Evolutionary conservation across 163 green algal species (phyloP).

Genomic region (Prototheca cutis): DNA sequence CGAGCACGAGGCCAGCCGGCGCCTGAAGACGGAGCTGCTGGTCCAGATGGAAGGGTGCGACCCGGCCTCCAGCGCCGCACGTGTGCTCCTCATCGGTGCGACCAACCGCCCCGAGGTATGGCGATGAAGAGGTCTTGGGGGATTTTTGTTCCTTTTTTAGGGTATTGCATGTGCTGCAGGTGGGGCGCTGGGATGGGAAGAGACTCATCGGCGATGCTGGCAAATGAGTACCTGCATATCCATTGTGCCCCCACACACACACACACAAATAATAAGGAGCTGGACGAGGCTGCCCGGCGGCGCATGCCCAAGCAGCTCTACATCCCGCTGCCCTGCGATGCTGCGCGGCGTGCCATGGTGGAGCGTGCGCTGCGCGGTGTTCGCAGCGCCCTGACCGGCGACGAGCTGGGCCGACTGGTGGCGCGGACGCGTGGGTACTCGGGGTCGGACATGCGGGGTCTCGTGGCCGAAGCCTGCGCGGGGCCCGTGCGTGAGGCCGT

Average conservation of each 20-base stretch:
- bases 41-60: conserved; percentile 69
- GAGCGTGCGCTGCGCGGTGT: conserved; percentile 24
- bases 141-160: too few relatives aligned
- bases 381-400: conserved; percentile 23
- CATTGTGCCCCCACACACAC: too few relatives aligned
- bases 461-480: conserved; percentile 77
- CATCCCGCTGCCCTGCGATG: conserved; percentile 83
- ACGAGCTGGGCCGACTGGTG: conserved; percentile 61
- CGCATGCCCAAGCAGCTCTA: conserved; percentile 98
- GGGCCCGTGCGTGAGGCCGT: conserved; percentile 60
- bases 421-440: conserved; percentile 74
- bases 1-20: conserved; percentile 83
- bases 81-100: conserved; percentile 84
- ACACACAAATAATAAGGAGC: conserved; percentile 66
- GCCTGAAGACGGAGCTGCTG: conserved; percentile 96
- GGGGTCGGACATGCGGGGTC: conserved; percentile 85
- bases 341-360: conserved; percentile 19
- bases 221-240: too few relatives aligned
- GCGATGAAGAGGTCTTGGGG: too few relatives aligned
- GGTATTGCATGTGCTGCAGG: too few relatives aligned
- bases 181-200: too few relatives aligned
- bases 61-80: conserved; percentile 31
- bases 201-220: too few relatives aligned
- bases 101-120: conserved; percentile 95
- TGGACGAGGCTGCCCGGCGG: conserved; percentile 91